phyloP scores from a whole-genome alignment of 305 asterid genomes.

The Withania somnifera region DNA sequence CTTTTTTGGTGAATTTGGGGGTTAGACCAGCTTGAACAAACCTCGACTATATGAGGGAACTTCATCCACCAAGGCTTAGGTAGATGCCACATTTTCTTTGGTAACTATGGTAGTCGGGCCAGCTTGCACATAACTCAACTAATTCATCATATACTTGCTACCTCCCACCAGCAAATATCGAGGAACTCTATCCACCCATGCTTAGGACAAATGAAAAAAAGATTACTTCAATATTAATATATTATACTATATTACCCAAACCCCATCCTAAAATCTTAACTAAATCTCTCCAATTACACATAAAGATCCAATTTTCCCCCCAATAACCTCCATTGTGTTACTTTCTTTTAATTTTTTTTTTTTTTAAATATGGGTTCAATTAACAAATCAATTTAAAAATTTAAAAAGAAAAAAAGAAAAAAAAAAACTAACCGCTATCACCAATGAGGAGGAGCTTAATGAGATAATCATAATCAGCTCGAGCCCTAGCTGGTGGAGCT shows the following conservation, averaged over 20 bases:
- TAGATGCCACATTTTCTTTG: no score
- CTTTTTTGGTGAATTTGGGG: neutral
- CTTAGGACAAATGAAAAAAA: neutral
- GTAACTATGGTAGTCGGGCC: neutral
- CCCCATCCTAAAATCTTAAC: neutral
- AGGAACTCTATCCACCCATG: neutral
- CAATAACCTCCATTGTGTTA: neutral
- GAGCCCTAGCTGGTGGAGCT: slow-evolving; percentile 16
- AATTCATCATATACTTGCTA: neutral
- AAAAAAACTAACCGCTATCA: slow-evolving; percentile 13
- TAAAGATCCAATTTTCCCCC: neutral
- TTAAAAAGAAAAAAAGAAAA: neutral
- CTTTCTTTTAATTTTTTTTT: neutral
- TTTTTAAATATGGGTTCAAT: neutral
- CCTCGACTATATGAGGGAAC: neutral
- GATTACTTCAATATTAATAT: neutral
- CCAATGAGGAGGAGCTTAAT: slow-evolving; percentile 23
- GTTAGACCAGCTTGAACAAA: neutral
- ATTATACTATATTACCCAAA: neutral
- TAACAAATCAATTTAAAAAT: neutral
- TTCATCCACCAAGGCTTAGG: neutral
- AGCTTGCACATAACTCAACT: neutral
- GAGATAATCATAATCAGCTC: slow-evolving; percentile 21
- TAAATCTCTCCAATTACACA: neutral
- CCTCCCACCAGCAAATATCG: neutral